phyloP scores from a whole-genome alignment of 2,329 filamentous ascomycete genomes.

The Myriosclerotinia curreyana region DNA sequence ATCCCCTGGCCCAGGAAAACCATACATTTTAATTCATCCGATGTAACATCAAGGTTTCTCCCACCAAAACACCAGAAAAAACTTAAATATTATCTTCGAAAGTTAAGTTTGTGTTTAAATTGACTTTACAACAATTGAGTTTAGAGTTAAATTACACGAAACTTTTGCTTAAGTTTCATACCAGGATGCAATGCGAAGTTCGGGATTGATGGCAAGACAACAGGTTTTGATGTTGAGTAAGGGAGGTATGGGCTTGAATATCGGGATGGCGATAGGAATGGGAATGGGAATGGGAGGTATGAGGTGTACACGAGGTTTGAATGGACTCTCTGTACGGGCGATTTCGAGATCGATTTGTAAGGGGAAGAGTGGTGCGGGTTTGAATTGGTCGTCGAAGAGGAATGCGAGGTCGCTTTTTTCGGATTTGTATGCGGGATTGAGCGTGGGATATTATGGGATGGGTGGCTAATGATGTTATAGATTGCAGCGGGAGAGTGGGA shows the following conservation, averaged over 20 bases:
- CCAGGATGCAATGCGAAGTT: background rate
- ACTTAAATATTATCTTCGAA: background rate
- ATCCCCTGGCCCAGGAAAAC: background rate
- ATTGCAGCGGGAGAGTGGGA: background rate
- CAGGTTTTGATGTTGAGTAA: background rate
- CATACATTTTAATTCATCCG: background rate
- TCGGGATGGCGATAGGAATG: background rate
- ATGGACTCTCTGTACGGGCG: background rate
- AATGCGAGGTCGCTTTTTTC: background rate
- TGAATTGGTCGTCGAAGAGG: background rate
- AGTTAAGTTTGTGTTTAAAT: background rate
- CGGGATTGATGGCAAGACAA: background rate
- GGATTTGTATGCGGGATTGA: constrained; percentile 8
- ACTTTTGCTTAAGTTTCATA: background rate
- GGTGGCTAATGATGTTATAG: background rate
- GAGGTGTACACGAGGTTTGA: background rate
- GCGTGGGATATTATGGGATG: background rate
- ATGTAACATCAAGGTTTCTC: background rate
- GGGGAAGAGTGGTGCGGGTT: background rate
- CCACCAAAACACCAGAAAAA: background rate
- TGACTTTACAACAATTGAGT: background rate
- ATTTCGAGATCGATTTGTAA: background rate
- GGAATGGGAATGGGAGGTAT: background rate
- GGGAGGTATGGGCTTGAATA: background rate
- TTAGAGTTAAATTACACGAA: background rate